Percentiles rank a stretch among this genome's conserved stretches.
Evolutionary conservation across 495 filamentous ascomycete species (phyloP).

Genomic region (Poronia punctata): DNA sequence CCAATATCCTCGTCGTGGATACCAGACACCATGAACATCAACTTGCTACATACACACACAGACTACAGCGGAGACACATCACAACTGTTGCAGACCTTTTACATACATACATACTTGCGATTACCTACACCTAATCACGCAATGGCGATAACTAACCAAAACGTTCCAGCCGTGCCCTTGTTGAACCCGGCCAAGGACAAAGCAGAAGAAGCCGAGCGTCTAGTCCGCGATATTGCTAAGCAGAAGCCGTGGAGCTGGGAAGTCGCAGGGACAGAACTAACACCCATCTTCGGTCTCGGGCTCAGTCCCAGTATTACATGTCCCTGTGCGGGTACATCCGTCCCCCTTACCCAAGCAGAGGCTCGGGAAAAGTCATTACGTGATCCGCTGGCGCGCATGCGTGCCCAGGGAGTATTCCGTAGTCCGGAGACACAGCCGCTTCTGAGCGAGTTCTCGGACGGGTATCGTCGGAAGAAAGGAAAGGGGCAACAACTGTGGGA

Average conservation of each 20-base stretch:
- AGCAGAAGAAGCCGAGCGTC: background rate
- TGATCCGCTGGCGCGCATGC: conserved; percentile 6
- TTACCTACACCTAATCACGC: background rate
- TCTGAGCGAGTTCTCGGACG: conserved; percentile 13
- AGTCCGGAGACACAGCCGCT: conserved; percentile 9
- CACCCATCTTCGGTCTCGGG: conserved; percentile 29
- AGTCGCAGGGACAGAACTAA: conserved; percentile 6
- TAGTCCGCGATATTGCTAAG: background rate
- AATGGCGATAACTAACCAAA: background rate
- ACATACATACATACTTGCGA: background rate
- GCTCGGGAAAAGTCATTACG: background rate
- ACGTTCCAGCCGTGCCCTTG: background rate
- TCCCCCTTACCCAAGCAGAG: no score
- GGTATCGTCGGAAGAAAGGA: no score
- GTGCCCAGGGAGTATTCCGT: conserved; percentile 13
- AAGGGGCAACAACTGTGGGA: no score
- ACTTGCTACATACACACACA: no score
- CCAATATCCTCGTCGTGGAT: no score
- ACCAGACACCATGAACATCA: no score
- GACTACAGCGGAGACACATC: no score
- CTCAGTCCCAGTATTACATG: no score
- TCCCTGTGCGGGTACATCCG: no score
- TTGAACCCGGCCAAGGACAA: background rate
- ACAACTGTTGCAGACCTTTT: no score
- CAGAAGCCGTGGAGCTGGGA: conserved; percentile 1